These are phyloP conservation scores for Leucosporidium scottii DNA, from an alignment of 768 basidiomycete genomes.

Conservation along the genomic window DNA sequence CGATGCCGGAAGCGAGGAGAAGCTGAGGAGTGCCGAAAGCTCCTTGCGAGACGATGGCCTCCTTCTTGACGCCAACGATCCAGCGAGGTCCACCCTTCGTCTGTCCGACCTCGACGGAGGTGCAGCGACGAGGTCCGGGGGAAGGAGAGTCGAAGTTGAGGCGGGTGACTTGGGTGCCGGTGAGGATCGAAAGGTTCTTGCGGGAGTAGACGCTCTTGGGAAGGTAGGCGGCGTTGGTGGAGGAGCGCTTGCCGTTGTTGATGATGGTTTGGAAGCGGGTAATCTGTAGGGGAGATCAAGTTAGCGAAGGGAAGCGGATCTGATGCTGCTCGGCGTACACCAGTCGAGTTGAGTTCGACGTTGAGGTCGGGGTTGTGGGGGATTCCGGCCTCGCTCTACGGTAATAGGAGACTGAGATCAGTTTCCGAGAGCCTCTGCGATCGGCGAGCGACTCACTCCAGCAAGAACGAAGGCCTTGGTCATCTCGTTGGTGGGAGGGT, in stretches of 20 bases:
- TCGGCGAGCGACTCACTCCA: conserved; percentile 10
- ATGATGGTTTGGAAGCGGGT: conserved; percentile 26
- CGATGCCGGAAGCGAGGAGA: conserved; percentile 20
- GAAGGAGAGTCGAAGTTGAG: conserved; percentile 5
- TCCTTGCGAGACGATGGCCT: conserved; percentile 22
- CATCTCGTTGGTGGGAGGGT: conserved; percentile 16
- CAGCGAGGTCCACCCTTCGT: neutral
- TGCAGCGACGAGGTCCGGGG: neutral
- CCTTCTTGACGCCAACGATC: conserved; percentile 7
- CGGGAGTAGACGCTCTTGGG: conserved; percentile 17
- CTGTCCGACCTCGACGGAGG: conserved; percentile 31
- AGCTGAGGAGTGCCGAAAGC: conserved; percentile 26
- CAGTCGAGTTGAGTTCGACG: conserved; percentile 9
- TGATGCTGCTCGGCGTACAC: neutral
- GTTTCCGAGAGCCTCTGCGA: too few species aligned
- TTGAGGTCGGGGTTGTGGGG: conserved; percentile 25
- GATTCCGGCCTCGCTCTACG: conserved; percentile 2
- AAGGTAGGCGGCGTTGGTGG: conserved; percentile 33
- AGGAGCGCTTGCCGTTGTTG: conserved; percentile 19
- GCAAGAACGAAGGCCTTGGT: conserved; percentile 12
- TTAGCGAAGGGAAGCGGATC: too few species aligned
- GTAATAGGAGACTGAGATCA: neutral
- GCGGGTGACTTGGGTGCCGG: conserved; percentile 20
- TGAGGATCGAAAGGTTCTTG: conserved; percentile 30
- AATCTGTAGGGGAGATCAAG: conserved; percentile 1